Evolutionary conservation across 352 stramenopile species (phyloP), one percentile per base, ranked within the genome.

Genomic region (Blastocystis sp.): DNA sequence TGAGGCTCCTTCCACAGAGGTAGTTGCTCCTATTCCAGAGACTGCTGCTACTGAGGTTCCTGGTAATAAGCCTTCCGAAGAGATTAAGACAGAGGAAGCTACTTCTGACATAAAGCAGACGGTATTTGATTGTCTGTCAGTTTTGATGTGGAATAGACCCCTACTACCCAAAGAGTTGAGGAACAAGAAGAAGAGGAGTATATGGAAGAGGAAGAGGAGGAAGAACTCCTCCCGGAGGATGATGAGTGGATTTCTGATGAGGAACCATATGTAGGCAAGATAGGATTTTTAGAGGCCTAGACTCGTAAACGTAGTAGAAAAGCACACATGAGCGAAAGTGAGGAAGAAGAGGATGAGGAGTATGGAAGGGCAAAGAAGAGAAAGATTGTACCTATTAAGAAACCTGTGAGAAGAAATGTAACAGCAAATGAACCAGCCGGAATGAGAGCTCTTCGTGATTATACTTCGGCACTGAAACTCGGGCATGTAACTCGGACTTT

Each of bases 401-500:
- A 84, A 51, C 73, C 73, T 24, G 51, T 60, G 22, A 15, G 56
- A 33, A 54, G 73, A 54, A 84, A 60, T n/a, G 44, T 84, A 3
- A 66, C 73, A 9, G 48, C 53, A 4, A 84, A 84, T 57, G 73
- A 84, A 27, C 53, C 73, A n/a, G 53, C 73, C n/a, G 73, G 73
- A 22, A 84, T 84, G 73, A 84, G 48, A n/a, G 73, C 73, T 60
- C 73, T 84, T 37, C 73, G 73, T 44, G 48, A 53, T 58, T 84
- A 84, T 51, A 84, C 73, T 15, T 84, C 73, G 19, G 73, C 73
- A 17, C 37, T 84, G 73, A 84, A 84, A 42, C 73, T 84, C 6
- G 73, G 73, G 73, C 68, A 64, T 33, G 7, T 0, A 24, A 19
- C 5, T 27, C 30, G 9, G 22, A 27, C n/a, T 53, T 2, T 3